A percentile compares a stretch with the other conserved stretches of the same genome.
Evolutionary conservation across 768 basidiomycete species (phyloP).

Genomic region (Leccinum barrowsii): DNA sequence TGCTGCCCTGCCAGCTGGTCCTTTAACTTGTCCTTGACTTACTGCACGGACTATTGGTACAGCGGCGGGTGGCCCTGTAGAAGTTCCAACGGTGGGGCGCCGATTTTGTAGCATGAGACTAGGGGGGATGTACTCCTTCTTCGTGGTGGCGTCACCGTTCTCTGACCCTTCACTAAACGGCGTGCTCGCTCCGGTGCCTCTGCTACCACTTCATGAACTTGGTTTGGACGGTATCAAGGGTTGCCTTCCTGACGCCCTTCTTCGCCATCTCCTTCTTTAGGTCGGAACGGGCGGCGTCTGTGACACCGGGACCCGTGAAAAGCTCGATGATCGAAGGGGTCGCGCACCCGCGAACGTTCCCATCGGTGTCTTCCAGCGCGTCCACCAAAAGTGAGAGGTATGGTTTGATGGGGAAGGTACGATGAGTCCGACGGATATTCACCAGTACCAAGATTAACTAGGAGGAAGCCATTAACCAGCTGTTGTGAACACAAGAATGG

Average conservation of each 20-base stretch:
- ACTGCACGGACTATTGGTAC: slow-evolving; percentile 39
- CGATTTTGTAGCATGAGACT: slow-evolving; percentile 58
- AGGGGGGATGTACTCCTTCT: slow-evolving; percentile 71
- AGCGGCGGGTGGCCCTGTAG: slow-evolving; percentile 24
- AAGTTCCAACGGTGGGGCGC: slow-evolving; percentile 41
- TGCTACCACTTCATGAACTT: slow-evolving; percentile 37
- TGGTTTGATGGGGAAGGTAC: slow-evolving; percentile 74
- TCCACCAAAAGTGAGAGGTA: slow-evolving; percentile 81
- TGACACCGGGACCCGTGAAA: slow-evolving; percentile 79
- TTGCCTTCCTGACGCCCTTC: slow-evolving; percentile 83
- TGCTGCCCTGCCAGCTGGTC: slow-evolving; percentile 61
- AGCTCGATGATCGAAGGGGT: slow-evolving; percentile 77
- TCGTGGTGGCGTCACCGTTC: slow-evolving; percentile 34
- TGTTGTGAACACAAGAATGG: background rate
- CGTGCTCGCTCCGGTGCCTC: slow-evolving; percentile 39
- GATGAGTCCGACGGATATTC: slow-evolving; percentile 66
- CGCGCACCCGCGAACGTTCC: slow-evolving; percentile 84
- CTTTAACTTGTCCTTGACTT: slow-evolving; percentile 49
- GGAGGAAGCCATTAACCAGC: slow-evolving; percentile 1
- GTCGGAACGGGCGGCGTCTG: slow-evolving; percentile 85
- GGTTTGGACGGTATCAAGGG: slow-evolving; percentile 73
- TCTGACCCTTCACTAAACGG: slow-evolving; percentile 60
- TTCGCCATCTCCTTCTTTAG: slow-evolving; percentile 89
- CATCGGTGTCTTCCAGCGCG: slow-evolving; percentile 86
- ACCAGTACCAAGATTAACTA: slow-evolving; percentile 67